Evolutionary conservation across 2,329 filamentous ascomycete genomes (phyloP), one percentile per base, ranked within the genome.

Genomic region (Aspergillus fumigatiaffinis): DNA sequence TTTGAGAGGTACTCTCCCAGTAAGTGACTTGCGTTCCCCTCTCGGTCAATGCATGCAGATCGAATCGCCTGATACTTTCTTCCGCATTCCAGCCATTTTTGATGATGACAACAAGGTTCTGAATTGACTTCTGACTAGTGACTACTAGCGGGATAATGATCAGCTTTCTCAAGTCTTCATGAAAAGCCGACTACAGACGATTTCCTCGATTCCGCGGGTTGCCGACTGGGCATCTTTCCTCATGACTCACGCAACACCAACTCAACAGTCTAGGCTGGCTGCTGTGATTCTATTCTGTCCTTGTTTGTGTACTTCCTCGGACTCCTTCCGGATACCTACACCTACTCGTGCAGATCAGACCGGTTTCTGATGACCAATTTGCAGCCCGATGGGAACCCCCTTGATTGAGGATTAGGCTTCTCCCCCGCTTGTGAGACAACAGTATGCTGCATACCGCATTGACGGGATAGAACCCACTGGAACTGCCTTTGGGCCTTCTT

Each of bases 181-280:
- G 2, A 17, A 38, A 38, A 17, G 32, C 32, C 32, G 32, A 17
- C 32, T 14, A 3, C 14, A 38, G 32, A 38, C 32, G 14, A 17
- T 38, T 14, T 38, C 14, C 12, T 38, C 32, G 32, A 38, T 56
- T 54, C 58, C 56, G 58, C 48, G 42, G 53, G 42, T 50, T 53
- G 58, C 58, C 58, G 56, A 55, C 44, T 58, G 54, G 53, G 25
- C 52, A 47, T 47, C 44, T 12, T 20, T 7, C 12, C 4, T 26
- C 44, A 44, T 21, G 41, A 44, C 7, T 44, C 41, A 47, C 44
- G 44, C 21, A 47, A 47, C 44, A 47, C 21, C 44, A 47, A 12
- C 21, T n/a, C 44, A 25, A 47, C 12, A 47, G 10, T 14, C 44
- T 25, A 25, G 21, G 4, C 44, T 17, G 21, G 44, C 23, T 21